Conservation (phyloP, 768 basidiomycete genomes). For the Clathrus columnatus region DNA sequence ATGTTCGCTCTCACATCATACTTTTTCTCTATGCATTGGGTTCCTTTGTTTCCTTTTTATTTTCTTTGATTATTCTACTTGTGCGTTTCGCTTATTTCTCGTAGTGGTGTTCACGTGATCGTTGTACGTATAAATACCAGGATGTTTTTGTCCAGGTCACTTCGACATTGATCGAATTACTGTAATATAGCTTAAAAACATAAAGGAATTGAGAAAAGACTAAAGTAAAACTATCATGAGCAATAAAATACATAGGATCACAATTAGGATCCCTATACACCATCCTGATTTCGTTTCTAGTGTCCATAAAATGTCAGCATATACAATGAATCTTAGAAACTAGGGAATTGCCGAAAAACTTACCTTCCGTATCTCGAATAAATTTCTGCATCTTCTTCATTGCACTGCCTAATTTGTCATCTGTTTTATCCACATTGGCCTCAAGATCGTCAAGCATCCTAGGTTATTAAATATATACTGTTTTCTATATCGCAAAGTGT, state of each 20-base stretch:
- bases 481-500: slow-evolving; percentile 2
- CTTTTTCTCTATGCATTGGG: not conserved
- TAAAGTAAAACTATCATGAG: slow-evolving; percentile 72
- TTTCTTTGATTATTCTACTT: no score
- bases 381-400: slow-evolving; percentile 70
- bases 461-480: not conserved
- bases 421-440: slow-evolving; percentile 59
- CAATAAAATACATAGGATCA: slow-evolving; percentile 69
- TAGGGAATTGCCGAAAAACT: slow-evolving; percentile 12
- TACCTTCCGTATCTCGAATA: slow-evolving; percentile 76
- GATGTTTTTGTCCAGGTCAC: not conserved
- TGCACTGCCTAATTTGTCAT: slow-evolving; percentile 54
- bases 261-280: slow-evolving; percentile 79
- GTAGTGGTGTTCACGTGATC: no score
- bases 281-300: slow-evolving; percentile 81
- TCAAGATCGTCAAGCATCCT: slow-evolving; percentile 82
- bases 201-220: slow-evolving; percentile 4
- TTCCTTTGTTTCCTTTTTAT: not conserved
- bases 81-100: no score
- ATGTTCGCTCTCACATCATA: not conserved
- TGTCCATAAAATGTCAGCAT: slow-evolving; percentile 1
- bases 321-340: not conserved
- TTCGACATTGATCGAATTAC: not conserved
- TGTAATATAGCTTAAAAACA: no score
- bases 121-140: no score